These are phyloP conservation scores for Helenozyma rhizophorensis DNA, from an alignment of 805 yeast genomes.

Conservation along the genomic window DNA sequence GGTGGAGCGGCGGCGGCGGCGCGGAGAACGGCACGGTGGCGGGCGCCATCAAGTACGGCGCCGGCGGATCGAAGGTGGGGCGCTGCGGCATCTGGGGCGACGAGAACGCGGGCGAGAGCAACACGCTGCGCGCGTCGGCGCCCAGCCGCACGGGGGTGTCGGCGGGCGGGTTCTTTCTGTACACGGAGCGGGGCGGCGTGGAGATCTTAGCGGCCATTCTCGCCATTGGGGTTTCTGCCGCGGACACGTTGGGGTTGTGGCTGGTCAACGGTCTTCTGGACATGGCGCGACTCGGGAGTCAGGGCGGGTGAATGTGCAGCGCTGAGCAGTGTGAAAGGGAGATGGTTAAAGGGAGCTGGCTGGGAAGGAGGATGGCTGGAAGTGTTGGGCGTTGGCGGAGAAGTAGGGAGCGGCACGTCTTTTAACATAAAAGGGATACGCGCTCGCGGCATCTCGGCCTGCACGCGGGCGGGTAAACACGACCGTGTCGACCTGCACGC, in stretches of 20 bases:
- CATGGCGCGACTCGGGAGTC: not conserved
- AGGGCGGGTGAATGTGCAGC: too few species aligned
- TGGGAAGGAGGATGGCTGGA: too few species aligned
- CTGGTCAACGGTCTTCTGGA: slow-evolving; percentile 11
- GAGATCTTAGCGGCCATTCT: slow-evolving; percentile 23
- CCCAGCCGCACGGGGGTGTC: slow-evolving; percentile 18
- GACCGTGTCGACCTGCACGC: slow-evolving; percentile 13
- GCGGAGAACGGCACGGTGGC: too few species aligned
- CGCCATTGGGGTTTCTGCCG: slow-evolving; percentile 25
- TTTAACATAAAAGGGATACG: too few species aligned
- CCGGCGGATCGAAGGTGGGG: slow-evolving; percentile 9
- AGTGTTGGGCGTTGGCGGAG: too few species aligned
- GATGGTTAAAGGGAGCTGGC: too few species aligned
- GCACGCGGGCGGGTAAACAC: slow-evolving; percentile 4
- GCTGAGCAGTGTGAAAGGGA: too few species aligned
- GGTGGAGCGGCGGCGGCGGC: slow-evolving; percentile 1
- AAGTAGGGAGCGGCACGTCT: too few species aligned
- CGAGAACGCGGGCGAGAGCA: slow-evolving; percentile 44
- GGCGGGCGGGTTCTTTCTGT: slow-evolving; percentile 13
- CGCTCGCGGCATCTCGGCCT: too few species aligned
- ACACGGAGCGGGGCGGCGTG: slow-evolving; percentile 34
- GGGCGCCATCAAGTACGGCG: too few species aligned
- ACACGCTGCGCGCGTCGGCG: slow-evolving; percentile 12
- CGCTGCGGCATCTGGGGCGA: slow-evolving; percentile 39
- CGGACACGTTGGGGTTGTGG: slow-evolving; percentile 7